A percentile compares a stretch with the other conserved stretches of the same genome.
These are phyloP conservation scores for Aureobasidium vineae DNA, from an alignment of 2,329 filamentous ascomycete genomes.

Conservation along the genomic window DNA sequence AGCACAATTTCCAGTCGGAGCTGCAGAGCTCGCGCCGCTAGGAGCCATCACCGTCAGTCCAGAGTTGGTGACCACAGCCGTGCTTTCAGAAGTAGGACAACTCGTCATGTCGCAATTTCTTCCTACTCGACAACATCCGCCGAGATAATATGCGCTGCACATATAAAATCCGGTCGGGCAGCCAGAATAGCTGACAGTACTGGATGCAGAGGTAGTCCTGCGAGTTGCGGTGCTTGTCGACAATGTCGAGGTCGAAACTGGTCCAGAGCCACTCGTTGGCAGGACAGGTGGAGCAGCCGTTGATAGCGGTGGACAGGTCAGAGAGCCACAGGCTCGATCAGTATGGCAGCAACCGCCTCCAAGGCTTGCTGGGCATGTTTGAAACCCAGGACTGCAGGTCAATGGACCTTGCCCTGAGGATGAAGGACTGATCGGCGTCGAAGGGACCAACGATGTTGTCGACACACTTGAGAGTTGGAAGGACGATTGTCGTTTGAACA, in stretches of 20 bases:
- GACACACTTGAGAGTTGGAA: conserved; percentile 11
- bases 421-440: conserved; percentile 23
- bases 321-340: conserved; percentile 45
- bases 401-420: conserved; percentile 23
- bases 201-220: conserved; percentile 22
- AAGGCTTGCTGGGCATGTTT: conserved; percentile 47
- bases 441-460: not conserved
- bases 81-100: conserved; percentile 64
- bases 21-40: conserved; percentile 20
- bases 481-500: conserved; percentile 25
- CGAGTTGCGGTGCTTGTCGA: conserved; percentile 28
- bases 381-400: conserved; percentile 47
- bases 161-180: conserved; percentile 93
- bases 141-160: conserved; percentile 75
- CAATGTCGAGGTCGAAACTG: conserved; percentile 35
- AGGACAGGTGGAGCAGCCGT: conserved; percentile 36
- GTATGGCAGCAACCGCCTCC: conserved; percentile 53
- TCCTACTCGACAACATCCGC: conserved; percentile 85
- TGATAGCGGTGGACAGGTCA: conserved; percentile 14
- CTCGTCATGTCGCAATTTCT: conserved; percentile 78
- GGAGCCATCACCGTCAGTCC: conserved; percentile 64
- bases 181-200: conserved; percentile 37
- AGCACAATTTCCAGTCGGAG: conserved; percentile 58
- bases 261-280: conserved; percentile 43
- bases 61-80: conserved; percentile 62